These are phyloP conservation scores for Malassezia restricta DNA, from an alignment of 1,284 basidiomycete genomes.

Conservation along the genomic window DNA sequence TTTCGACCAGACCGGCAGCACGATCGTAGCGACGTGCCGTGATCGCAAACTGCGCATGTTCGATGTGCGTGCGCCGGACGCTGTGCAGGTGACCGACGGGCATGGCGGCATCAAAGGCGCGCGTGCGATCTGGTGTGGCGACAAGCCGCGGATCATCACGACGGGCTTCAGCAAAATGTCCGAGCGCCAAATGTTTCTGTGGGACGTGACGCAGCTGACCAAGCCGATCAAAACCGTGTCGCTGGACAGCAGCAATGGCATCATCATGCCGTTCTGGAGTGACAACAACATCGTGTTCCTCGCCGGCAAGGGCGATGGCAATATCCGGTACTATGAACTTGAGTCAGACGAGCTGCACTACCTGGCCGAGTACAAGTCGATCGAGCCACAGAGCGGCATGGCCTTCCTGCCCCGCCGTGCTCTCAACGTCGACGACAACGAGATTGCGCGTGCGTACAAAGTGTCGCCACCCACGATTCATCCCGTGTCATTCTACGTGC, in stretches of 20 bases:
- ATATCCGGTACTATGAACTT: conserved; percentile 67
- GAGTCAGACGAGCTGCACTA: conserved; percentile 64
- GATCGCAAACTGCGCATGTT: conserved; percentile 86
- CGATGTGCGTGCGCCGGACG: conserved; percentile 67
- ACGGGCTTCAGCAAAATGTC: conserved; percentile 89
- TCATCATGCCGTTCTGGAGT: conserved; percentile 93
- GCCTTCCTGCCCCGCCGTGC: conserved; percentile 84
- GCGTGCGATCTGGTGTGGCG: conserved; percentile 81
- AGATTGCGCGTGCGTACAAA: conserved; percentile 92
- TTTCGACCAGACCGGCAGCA: conserved; percentile 70
- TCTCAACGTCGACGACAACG: conserved; percentile 76
- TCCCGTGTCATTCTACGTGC: conserved; percentile 84
- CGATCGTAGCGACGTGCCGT: conserved; percentile 59
- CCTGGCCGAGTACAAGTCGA: conserved; percentile 69
- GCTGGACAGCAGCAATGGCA: conserved; percentile 55
- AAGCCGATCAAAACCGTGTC: conserved; percentile 20
- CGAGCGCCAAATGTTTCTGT: conserved; percentile 69
- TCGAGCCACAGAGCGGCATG: conserved; percentile 87
- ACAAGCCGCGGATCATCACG: conserved; percentile 71
- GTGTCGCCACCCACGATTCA: conserved; percentile 64
- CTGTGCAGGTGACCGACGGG: conserved; percentile 69
- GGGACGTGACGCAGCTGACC: conserved; percentile 22
- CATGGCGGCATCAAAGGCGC: conserved; percentile 90
- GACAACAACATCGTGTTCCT: conserved; percentile 72
- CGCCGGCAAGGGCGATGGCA: conserved; percentile 52